These are phyloP conservation scores for Lasiosphaeria hispida DNA, from an alignment of 495 filamentous ascomycete species.

Conservation along the genomic window DNA sequence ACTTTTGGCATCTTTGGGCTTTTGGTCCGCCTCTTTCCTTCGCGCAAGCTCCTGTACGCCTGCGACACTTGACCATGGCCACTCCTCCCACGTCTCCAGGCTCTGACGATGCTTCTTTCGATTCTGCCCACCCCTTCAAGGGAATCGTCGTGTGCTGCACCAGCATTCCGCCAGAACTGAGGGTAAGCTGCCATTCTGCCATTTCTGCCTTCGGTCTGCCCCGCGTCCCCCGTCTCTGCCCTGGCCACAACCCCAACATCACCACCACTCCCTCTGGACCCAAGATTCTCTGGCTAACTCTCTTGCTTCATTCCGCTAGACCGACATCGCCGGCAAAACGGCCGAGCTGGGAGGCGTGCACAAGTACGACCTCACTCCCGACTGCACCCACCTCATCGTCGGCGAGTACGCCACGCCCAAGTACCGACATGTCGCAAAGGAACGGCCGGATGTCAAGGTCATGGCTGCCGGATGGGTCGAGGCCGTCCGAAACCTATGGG, in stretches of 20 bases:
- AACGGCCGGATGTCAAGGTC: constrained; percentile 78
- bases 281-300: not conserved
- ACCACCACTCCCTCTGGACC: constrained; percentile 14
- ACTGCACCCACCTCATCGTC: constrained; percentile 92
- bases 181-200: constrained; percentile 51
- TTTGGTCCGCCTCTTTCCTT: too few relatives aligned
- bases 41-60: not conserved
- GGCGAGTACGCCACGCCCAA: constrained; percentile 85
- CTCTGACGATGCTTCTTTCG: constrained; percentile 25
- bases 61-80: constrained; percentile 19
- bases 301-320: constrained; percentile 45
- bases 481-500: constrained; percentile 78
- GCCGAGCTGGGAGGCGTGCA: constrained; percentile 82
- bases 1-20: not conserved
- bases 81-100: constrained; percentile 11
- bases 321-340: constrained; percentile 64
- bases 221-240: not conserved
- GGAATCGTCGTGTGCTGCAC: constrained; percentile 92
- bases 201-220: constrained; percentile 15
- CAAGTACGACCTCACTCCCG: constrained; percentile 87
- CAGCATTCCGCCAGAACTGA: constrained; percentile 73
- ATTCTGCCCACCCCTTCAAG: constrained; percentile 62
- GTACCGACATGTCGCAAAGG: constrained; percentile 91
- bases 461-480: constrained; percentile 80
- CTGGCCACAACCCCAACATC: constrained; percentile 1